Base-by-base conservation (phyloP, 1,284 basidiomycete species). In the Chalciporus sp. region DNA sequence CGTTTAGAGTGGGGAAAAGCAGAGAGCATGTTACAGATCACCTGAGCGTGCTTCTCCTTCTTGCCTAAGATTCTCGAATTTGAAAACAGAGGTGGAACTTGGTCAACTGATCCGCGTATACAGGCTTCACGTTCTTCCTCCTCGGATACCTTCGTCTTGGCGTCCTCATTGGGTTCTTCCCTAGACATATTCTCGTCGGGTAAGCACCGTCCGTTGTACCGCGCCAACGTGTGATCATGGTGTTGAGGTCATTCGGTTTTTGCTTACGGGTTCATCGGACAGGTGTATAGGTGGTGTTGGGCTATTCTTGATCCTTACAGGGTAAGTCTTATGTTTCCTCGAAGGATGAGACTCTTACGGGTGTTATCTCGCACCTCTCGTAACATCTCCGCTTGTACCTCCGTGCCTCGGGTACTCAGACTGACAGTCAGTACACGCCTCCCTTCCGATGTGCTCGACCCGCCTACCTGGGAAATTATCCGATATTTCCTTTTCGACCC, bases 231-330 rank as follows among this genome's bases (percentile, higher is more conserved):
- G 26, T 17, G 46, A 33, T 33, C 1, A 14, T 50, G 42, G 31
- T 23, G 31, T 6, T n/a, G 33, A 47, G 10, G 31, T 49, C 42
- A 47, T 31, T 20, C 5, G 26, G 23, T 28, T 19, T 23, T 33
- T 7, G 47, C 42, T 55, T 7, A 57, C 44, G 10, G 43, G 10
- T 41, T 39, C 14, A 9, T 44, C 26, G 3, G 31, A 2, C 39
- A 90, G 89, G 1, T 96, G 95, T 66, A 98, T 99, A 42, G 96
- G 96, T 11, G 96, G 96, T 23, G 94, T 99, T 23, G 96, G 96
- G 12, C 85, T 91, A 14, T 99, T 99, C 72, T 77, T 99, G 40
- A 84, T 96, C 48, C 78, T 90, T 63, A 97, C 94, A 1, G 94
- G 94, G 87, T 90, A 60, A 55, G 79, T 70, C 11, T 27, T 16